A percentile compares a stretch with the other conserved stretches of the same genome.
These are phyloP conservation scores for Rhododendron ovatum DNA, from an alignment of 148 eudicot species.

Conservation along the genomic window DNA sequence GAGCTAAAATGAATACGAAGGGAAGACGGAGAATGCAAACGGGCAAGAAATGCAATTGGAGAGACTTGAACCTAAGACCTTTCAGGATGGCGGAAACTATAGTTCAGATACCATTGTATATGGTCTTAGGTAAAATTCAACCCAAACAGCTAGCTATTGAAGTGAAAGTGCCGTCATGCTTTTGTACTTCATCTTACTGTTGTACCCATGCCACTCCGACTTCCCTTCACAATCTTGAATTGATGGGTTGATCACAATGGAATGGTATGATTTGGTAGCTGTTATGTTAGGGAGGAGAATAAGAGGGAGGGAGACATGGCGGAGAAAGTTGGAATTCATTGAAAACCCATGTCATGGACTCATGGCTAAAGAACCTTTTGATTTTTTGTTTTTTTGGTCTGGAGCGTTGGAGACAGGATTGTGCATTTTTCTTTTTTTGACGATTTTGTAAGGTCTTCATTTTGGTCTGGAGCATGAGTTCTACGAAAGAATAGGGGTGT, in stretches of 20 bases:
- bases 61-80: background rate
- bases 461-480: background rate
- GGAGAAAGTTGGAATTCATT: background rate
- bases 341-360: background rate
- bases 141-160: background rate
- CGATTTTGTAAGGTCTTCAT: background rate
- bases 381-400: background rate
- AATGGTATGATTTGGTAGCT: background rate
- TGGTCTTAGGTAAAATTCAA: background rate
- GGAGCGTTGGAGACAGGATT: background rate
- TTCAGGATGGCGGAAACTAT: background rate
- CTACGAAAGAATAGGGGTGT: background rate
- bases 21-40: background rate
- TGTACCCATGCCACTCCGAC: background rate
- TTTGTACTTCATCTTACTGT: background rate
- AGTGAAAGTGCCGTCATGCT: background rate
- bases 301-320: background rate
- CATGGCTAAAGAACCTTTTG: background rate
- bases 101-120: background rate
- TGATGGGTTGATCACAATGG: background rate
- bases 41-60: background rate
- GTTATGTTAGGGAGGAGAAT: background rate
- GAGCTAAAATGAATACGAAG: background rate
- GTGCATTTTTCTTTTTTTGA: background rate
- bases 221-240: background rate